Base-by-base conservation (phyloP, 1,284 basidiomycete genomes). In the Meira nashicola region DNA sequence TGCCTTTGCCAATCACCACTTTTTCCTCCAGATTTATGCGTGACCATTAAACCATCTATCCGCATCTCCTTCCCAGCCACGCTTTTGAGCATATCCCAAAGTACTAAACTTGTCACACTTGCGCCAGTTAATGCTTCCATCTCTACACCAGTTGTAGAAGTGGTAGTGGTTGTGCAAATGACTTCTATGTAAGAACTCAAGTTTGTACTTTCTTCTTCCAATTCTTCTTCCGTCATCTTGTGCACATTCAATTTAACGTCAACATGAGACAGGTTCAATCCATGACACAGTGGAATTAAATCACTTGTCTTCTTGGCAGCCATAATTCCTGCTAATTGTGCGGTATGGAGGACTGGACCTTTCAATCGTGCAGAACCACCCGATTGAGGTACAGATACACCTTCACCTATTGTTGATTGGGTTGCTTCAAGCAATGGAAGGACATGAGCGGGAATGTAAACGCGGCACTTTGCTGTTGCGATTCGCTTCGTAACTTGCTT, bases 21-120 rank as follows among this genome's bases (percentile, higher is more conserved):
- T 78, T 83, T 83, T 11, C 90, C 90, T 17, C 89, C 90, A 21
- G 82, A 80, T 77, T 92, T 92, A 28, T 79, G 77, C 1, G 82
- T 81, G 1, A 92, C 88, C 65, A 82, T 77, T 52, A 92, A 83
- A 25, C 85, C 84, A 37, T 72, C 71, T 10, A 82, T 79, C 14
- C 63, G 50, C 90, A 92, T 93, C 58, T 89, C 87, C 74, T 84
- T 84, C 17, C 90, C 90, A 2, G 87, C 89, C 1, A 92, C 86
- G 6, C 89, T 88, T 79, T 93, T 92, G 46, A 90, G 82, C 90
- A 92, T 92, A 74, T 92, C 91, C 90, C 90, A 92, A 19, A 92
- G 85, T 0, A 89, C 90, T 62, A 92, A 80, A 44, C 89, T 82
- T 3, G 87, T 87, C n/a, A 87, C 82, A 4, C 85, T 87, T 12